Evolutionary conservation across 495 filamentous ascomycete genomes (phyloP), one percentile per base, ranked within the genome.

Genomic region (Podospora pseudopauciseta): DNA sequence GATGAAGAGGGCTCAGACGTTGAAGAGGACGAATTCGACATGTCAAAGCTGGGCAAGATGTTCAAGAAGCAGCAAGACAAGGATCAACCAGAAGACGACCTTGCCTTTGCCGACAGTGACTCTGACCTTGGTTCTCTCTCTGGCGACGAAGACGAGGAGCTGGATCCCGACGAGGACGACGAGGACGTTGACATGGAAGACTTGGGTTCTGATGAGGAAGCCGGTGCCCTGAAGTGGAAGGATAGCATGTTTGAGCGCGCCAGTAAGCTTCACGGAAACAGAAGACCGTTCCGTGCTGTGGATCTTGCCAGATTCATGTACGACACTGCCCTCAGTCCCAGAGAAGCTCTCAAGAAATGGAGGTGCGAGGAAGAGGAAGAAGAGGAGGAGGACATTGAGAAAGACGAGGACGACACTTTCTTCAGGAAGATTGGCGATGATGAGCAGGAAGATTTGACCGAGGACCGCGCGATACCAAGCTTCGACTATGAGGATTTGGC

Each of bases 31-130:
- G 87, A 84, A 77, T 88, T 86, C 27, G 79, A 83, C 11, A 79
- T 83, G 56, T 78, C 81, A 39, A 87, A 82, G 65, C 73, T 87
- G n/a, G 87, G 87, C 39, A 85, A 80, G 57, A 78, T 85, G 61
- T 87, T 89, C 73, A 78, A 74, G 26, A 76, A 78, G 53, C 70
- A 74, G 30, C 78, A 79, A 18, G 79, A 86, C 64, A 73, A 79
- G 19, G 80, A 80, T 54, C 80, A 74, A 7, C 39, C 39, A 49
- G 80, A 83, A 15, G 87, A 89, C 44, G 89, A 87, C 55, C 68
- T 97, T 70, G 90, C 86, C n/a, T 99, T 97, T 77, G 94, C 94
- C 1, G 94, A 98, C 73, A 95, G 91, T 73, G 95, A 99, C 74
- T 97, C 94, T 6, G 96, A 98, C 76, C 81, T 98, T 3, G 95